Evolutionary conservation across 1,284 basidiomycete genomes (phyloP), one percentile per base, ranked within the genome.

Genomic region (Caloboletus inedulis): DNA sequence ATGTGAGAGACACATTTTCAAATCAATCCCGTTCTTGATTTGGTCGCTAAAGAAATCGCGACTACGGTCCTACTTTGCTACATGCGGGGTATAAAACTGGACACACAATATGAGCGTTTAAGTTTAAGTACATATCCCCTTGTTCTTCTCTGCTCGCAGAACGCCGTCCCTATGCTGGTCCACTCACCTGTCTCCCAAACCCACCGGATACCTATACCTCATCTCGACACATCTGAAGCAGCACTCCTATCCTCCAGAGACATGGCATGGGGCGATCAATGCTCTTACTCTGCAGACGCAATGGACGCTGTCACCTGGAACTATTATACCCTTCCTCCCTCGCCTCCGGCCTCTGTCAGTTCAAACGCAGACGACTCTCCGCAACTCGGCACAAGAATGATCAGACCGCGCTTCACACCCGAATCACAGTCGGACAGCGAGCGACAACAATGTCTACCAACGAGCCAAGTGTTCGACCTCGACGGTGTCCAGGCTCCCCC

Each of bases 391-490:
- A 55, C 72, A n/a, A 73, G 72, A 50, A 72, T 77, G 59, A 79
- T 84, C 71, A 77, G 74, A 64, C 75, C 76, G 55, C 74, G 74
- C 59, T 69, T 71, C 65, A 59, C 72, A 5, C 69, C 80, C n/a
- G 80, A 80, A 58, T 63, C 70, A 13, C 61, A 64, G 27, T 70
- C 73, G 14, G 72, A 77, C 13, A 62, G 65, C 43, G 75, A 79
- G 51, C 77, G 75, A 54, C 76, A 78, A 52, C 69, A 80, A 39
- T 88, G 85, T 63, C 67, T 87, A 19, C 77, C 85, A 34, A 87
- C 85, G 12, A 79, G 81, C 65, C 82, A 88, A 70, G 74, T 87
- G 56, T 87, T 87, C 68, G 84, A 87, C 69, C 75, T 84, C 54
- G 72, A 78, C 42, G 54, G 58, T 7, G 39, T 59, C 8, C 27